Percentiles rank a stretch among this genome's conserved stretches.
phyloP scores from a whole-genome alignment of 2,329 filamentous ascomycete species.

The Neurospora sp. region DNA sequence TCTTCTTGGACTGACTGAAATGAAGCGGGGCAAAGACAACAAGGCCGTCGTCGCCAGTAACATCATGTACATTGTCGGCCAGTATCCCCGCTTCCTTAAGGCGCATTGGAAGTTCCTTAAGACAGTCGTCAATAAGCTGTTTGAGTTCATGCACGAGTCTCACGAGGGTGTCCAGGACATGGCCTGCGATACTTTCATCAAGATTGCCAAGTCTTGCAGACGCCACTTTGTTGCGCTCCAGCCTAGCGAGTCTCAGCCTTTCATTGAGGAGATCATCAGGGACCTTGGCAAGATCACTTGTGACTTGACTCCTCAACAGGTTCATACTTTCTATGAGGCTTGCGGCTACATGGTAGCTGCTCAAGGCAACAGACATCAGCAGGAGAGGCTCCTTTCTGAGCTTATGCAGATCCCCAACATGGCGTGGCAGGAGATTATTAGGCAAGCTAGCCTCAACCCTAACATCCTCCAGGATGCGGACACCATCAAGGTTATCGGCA shows the following conservation, averaged over 20 bases:
- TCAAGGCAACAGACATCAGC: constrained; percentile 87
- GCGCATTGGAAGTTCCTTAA: constrained; percentile 99
- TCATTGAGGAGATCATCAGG: constrained; percentile 96
- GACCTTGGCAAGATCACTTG: constrained; percentile 93
- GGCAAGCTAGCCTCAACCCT: constrained; percentile 74
- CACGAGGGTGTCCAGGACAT: constrained; percentile 99
- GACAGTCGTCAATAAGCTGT: constrained; percentile 98
- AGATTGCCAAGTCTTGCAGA: constrained; percentile 96
- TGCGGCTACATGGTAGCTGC: constrained; percentile 99
- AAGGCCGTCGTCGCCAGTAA: constrained; percentile 98
- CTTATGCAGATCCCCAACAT: constrained; percentile 89
- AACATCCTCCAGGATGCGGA: constrained; percentile 82
- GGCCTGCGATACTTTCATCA: constrained; percentile 99
- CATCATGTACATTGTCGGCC: constrained; percentile 99
- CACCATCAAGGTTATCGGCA: constrained; percentile 96
- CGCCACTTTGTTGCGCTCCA: constrained; percentile 95
- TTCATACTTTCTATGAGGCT: constrained; percentile 98
- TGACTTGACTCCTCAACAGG: constrained; percentile 90
- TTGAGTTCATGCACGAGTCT: constrained; percentile 99
- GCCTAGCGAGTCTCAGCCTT: constrained; percentile 86
- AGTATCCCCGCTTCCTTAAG: constrained; percentile 96
- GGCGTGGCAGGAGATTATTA: constrained; percentile 94
- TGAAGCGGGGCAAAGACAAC: constrained; percentile 99
- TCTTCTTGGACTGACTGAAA: constrained; percentile 88
- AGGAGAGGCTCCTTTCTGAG: constrained; percentile 83